Percentiles rank a stretch among this genome's conserved stretches.
Evolutionary conservation across 257 asterid species (phyloP).

Genomic region (Solanum dulcamara): DNA sequence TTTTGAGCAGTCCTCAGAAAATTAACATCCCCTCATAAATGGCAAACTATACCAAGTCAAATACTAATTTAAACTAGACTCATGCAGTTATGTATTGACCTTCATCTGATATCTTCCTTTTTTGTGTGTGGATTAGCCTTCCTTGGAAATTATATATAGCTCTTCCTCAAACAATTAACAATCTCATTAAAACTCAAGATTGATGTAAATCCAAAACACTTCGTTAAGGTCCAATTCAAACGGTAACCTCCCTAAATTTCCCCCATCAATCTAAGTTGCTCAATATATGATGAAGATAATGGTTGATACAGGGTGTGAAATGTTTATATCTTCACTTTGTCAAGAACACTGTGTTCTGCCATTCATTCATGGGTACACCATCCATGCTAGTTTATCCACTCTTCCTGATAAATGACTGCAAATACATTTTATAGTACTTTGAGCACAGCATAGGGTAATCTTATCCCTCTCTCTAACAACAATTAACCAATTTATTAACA

Average conservation of each 20-base stretch:
- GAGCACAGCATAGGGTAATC: not conserved
- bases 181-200: not conserved
- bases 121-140: not conserved
- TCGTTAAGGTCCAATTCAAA: not conserved
- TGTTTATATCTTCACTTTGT: not conserved
- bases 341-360: not conserved
- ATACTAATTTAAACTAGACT: not conserved
- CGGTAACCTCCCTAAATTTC: not conserved
- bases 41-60: not conserved
- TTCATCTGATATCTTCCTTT: not conserved
- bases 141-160: not conserved
- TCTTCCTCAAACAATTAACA: not conserved
- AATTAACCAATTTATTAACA: not conserved
- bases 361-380: too few species aligned
- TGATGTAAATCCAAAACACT: not conserved
- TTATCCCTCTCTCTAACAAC: not conserved
- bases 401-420: not conserved
- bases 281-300: not conserved
- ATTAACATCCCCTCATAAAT: not conserved
- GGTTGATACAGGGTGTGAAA: not conserved
- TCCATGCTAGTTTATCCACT: not conserved
- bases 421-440: not conserved
- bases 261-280: not conserved
- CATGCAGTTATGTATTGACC: not conserved
- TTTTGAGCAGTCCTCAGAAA: not conserved